Base-by-base conservation (phyloP, 192 early-diverging fungal species). In the Ramicandelaber brevisporus region DNA sequence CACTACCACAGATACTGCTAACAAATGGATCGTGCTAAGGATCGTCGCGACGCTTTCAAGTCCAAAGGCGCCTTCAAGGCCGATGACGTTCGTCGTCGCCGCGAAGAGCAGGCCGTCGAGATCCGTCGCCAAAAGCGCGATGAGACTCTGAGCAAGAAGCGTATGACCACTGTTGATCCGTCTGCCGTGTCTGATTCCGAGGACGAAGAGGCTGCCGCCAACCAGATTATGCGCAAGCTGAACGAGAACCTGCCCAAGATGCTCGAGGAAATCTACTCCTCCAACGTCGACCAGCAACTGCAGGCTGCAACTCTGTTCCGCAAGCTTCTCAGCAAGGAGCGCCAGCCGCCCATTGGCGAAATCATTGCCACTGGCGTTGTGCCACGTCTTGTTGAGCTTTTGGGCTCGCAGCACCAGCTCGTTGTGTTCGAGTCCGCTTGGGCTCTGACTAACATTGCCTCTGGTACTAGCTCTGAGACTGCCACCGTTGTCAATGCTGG, bases 341-440 rank as follows among this genome's bases (percentile, higher is more conserved):
- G 69, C 36, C 82, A 86, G 56, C 92, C 89, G 23, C 92, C 92
- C 13, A 98, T 98, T 44, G 81, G 82, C 31, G 73, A 92, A 48
- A 84, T 95, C 34, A 93, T 98, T 38, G 61, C 58, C 36, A 80
- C 72, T 46, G 78, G 80, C 8, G 89, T 90, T 15, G 80, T 98
- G 20, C 78, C 87, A 5, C 63, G 70, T 22, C 95, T 98, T 59
- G 85, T 98, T 21, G 75, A 88, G 59, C 88, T 95, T 43, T 53
- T 98, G 42, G 48, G 62, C 25, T 87, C 84, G 27, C 55, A 65
- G 12, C 66, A 88, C 41, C 61, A 78, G 10, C 47, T 73, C 29
- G 64, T 98, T 37, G 89, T 95, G 86, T 97, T 97, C 53, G 92
- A 97, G 51, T 82, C 92, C 26, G 87, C 86, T 14, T 97, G 92